A percentile compares a stretch with the other conserved stretches of the same genome.
phyloP scores from a whole-genome alignment of 768 basidiomycete species.

The Podaxis rugospora region DNA sequence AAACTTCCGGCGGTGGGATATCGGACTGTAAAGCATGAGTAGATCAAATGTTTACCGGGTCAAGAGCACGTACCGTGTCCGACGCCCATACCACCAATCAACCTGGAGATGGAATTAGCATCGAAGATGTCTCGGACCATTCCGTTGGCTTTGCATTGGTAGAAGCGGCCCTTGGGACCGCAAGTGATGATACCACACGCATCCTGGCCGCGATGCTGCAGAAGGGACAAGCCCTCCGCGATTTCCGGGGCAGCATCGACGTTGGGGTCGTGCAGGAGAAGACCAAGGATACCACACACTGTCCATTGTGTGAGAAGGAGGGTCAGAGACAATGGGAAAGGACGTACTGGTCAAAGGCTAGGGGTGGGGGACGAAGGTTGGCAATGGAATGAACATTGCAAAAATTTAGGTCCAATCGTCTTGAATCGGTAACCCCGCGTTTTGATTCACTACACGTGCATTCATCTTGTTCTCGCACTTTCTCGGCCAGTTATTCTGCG shows the following conservation, averaged over 20 bases:
- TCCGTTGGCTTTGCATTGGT: constrained; percentile 98
- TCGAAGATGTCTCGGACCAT: constrained; percentile 99
- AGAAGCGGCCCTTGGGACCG: constrained; percentile 91
- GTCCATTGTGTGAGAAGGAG: background rate
- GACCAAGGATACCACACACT: constrained; percentile 93
- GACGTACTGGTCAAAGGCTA: background rate
- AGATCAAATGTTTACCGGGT: background rate
- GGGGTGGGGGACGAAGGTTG: background rate
- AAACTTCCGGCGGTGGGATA: constrained; percentile 99
- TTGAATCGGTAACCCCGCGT: background rate
- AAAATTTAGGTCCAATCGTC: constrained; percentile 5
- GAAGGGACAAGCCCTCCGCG: constrained; percentile 88
- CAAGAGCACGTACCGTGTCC: constrained; percentile 73
- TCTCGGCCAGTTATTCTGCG: constrained; percentile 31
- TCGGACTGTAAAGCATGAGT: constrained; percentile 54
- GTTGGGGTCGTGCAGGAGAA: constrained; percentile 75
- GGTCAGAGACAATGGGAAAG: background rate
- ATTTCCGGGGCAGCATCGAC: constrained; percentile 82
- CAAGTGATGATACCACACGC: constrained; percentile 97
- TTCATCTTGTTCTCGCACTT: background rate
- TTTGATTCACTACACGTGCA: constrained; percentile 1
- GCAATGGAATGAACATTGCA: background rate
- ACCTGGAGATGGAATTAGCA: constrained; percentile 61
- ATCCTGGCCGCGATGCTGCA: constrained; percentile 98
- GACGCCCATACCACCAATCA: constrained; percentile 94